Conservation (phyloP, 345 rosid genomes). For the Bruguiera sexangula region DNA sequence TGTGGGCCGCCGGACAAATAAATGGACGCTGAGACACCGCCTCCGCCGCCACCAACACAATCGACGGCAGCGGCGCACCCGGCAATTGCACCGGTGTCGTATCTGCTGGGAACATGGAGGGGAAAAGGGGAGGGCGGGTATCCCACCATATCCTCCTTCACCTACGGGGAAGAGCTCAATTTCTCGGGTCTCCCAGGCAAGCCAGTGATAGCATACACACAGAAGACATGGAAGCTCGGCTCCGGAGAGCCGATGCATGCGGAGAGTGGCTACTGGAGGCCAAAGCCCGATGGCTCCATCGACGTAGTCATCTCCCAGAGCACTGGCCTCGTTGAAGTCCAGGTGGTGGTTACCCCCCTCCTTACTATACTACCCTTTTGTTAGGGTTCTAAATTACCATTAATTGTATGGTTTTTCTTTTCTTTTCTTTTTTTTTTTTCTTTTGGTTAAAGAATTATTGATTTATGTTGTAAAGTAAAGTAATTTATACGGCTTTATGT, state of each 20-base stretch:
- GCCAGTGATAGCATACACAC: conserved; percentile 68
- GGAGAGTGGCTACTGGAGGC: conserved; percentile 72
- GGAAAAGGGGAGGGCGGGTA: conserved; percentile 68
- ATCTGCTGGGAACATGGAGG: conserved; percentile 69
- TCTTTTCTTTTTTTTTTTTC: too few species aligned
- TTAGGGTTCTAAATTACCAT: background rate
- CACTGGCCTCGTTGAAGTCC: conserved; percentile 73
- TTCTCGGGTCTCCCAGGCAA: conserved; percentile 55
- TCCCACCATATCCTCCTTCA: conserved; percentile 61
- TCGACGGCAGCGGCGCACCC: conserved; percentile 36
- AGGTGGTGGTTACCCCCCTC: conserved; percentile 18
- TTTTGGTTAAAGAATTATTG: too few species aligned
- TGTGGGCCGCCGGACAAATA: background rate
- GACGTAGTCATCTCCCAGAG: conserved; percentile 74
- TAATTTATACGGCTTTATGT: too few species aligned
- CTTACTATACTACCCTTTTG: background rate
- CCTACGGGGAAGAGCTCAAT: conserved; percentile 61
- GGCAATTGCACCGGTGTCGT: conserved; percentile 50
- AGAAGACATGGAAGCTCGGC: conserved; percentile 64
- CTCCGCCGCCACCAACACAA: background rate
- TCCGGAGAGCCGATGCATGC: conserved; percentile 77
- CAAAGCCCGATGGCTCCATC: conserved; percentile 60
- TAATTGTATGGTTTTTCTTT: background rate
- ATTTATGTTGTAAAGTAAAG: too few species aligned
- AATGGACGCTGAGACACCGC: conserved; percentile 4